Conservation (phyloP, 768 basidiomycete species). For the Auriscalpium vulgare region DNA sequence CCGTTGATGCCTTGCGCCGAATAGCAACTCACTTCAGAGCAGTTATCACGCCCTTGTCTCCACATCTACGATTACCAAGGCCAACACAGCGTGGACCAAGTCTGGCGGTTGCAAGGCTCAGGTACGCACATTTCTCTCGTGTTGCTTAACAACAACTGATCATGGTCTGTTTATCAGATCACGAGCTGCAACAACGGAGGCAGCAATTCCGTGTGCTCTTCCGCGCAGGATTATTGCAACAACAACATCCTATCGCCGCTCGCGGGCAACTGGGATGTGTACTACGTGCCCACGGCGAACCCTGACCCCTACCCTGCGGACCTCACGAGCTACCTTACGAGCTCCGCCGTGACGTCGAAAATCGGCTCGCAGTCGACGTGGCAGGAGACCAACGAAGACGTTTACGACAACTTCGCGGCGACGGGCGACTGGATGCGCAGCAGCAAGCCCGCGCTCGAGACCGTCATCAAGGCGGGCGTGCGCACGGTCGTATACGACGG, state of each 20-base stretch:
- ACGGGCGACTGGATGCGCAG: slow-evolving; percentile 55
- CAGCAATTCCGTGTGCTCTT: slow-evolving; percentile 42
- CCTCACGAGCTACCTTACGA: slow-evolving; percentile 24
- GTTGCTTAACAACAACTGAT: background rate
- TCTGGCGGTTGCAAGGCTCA: slow-evolving; percentile 42
- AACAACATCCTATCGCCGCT: slow-evolving; percentile 44
- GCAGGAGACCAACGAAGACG: slow-evolving; percentile 30
- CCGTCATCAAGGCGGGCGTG: slow-evolving; percentile 51
- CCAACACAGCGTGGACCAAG: slow-evolving; percentile 35
- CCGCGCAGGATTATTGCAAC: slow-evolving; percentile 54
- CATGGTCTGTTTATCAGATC: slow-evolving; percentile 30
- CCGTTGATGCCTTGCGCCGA: background rate
- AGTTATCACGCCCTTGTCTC: slow-evolving; percentile 44
- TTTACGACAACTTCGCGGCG: slow-evolving; percentile 39
- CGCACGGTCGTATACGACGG: slow-evolving; percentile 39
- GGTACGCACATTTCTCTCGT: slow-evolving; percentile 20
- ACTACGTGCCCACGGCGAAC: slow-evolving; percentile 35
- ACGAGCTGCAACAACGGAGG: slow-evolving; percentile 41
- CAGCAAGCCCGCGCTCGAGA: slow-evolving; percentile 40
- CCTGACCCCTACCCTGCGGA: slow-evolving; percentile 44
- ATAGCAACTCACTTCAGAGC: background rate
- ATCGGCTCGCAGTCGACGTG: slow-evolving; percentile 40
- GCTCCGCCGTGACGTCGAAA: slow-evolving; percentile 23
- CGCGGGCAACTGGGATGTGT: slow-evolving; percentile 42
- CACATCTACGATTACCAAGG: slow-evolving; percentile 29